Conservation (phyloP, 129 eudicot species). For the Glebionis coronaria region DNA sequence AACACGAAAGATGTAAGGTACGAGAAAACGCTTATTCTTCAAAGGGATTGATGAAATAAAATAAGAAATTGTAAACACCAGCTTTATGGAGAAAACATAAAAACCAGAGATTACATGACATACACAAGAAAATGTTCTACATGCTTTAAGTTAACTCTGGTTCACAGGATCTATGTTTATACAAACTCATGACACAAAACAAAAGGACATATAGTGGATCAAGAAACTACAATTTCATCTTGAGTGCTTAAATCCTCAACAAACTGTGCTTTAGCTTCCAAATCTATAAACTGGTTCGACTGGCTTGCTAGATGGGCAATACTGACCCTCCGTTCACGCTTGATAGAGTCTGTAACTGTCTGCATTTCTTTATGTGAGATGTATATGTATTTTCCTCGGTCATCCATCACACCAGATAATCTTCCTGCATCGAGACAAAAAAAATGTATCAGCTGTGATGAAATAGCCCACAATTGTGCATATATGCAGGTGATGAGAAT, state of each 20-base stretch:
- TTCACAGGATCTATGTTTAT: not conserved
- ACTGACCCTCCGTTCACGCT: slow-evolving; percentile 91
- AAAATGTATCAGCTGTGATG: no score
- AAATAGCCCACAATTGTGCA: not conserved
- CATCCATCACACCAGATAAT: slow-evolving; percentile 96
- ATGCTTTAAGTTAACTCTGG: slow-evolving; percentile 7
- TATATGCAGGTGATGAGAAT: not conserved
- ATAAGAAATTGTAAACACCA: no score
- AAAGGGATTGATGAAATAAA: no score
- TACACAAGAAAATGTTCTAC: no score
- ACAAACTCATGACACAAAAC: not conserved
- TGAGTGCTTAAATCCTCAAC: slow-evolving; percentile 57
- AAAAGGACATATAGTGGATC: slow-evolving; percentile 27
- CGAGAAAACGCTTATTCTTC: no score
- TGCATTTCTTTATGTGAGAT: slow-evolving; percentile 92
- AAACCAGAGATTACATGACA: slow-evolving; percentile 6
- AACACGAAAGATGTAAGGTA: no score
- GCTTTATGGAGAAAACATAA: not conserved
- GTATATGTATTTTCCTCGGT: slow-evolving; percentile 96
- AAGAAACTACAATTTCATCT: slow-evolving; percentile 66
- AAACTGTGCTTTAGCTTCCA: slow-evolving; percentile 67
- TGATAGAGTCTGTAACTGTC: slow-evolving; percentile 93
- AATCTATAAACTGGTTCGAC: slow-evolving; percentile 91
- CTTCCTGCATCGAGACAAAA: slow-evolving; percentile 51
- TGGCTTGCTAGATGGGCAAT: slow-evolving; percentile 93